These are phyloP conservation scores for Stenogyne calaminthoides DNA, from an alignment of 305 asterid genomes.

Conservation along the genomic window DNA sequence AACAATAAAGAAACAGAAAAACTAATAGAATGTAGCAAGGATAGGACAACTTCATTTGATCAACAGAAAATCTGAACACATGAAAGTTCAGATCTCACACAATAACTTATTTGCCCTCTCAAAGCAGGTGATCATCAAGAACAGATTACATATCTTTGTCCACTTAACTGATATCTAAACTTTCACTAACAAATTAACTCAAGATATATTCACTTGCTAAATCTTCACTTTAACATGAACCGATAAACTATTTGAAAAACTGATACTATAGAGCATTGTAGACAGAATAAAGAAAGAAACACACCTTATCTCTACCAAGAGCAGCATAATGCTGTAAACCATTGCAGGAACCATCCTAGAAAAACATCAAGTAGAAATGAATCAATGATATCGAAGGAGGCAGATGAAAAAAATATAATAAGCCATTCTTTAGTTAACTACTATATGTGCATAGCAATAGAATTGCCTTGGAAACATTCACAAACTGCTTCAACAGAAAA, in stretches of 20 bases:
- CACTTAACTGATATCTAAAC: slow-evolving; percentile 3
- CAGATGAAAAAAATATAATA: background rate
- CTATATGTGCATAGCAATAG: background rate
- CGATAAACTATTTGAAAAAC: slow-evolving; percentile 6
- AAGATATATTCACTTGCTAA: slow-evolving; percentile 11
- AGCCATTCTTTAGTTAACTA: background rate
- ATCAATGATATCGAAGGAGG: slow-evolving; percentile 24
- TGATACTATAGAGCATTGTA: background rate
- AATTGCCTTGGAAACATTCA: slow-evolving; percentile 11
- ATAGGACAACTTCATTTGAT: slow-evolving; percentile 13
- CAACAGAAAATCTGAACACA: slow-evolving; percentile 14
- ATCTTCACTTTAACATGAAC: slow-evolving; percentile 23
- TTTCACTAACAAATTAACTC: background rate
- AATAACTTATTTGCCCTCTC: background rate
- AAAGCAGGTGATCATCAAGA: slow-evolving; percentile 5
- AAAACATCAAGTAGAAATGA: slow-evolving; percentile 17
- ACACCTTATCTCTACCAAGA: slow-evolving; percentile 97
- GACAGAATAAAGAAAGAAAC: slow-evolving; percentile 26
- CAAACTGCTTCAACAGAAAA: slow-evolving; percentile 19
- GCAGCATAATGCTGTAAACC: slow-evolving; percentile 99
- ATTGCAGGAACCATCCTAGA: slow-evolving; percentile 98
- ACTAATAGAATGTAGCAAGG: slow-evolving; percentile 10
- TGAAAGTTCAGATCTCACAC: slow-evolving; percentile 6
- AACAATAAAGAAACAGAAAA: background rate
- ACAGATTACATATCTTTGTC: background rate